Base-by-base conservation (phyloP, 1,284 basidiomycete species). In the Ganoderma lucidum region DNA sequence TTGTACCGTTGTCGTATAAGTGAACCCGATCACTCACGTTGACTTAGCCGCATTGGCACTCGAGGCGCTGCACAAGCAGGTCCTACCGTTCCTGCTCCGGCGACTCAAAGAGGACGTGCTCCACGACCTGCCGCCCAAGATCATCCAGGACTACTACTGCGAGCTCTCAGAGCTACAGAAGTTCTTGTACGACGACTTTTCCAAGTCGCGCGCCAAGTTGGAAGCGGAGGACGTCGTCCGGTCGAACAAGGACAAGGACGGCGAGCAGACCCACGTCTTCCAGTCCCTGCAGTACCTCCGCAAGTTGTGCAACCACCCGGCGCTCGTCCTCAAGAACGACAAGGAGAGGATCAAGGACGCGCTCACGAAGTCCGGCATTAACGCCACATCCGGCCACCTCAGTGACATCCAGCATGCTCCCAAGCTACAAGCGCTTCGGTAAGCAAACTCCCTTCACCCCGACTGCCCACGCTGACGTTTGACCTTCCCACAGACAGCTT, bases 71-170 rank as follows among this genome's bases (percentile, higher is more conserved):
- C 98, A 99, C 81, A 99, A 99, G 83, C 98, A 99, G 85, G 97
- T 99, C 37, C 83, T 99, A n/a, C 98, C 98, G 0, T 99, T 99
- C 90, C 83, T 99, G 39, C 87, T 99, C 37, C 94, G 98, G 63
- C 92, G 98, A 28, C 84, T 99, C 76, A 99, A 99, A 80, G 98
- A 99, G 81, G 97, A 99, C 78, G 98, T 99, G 30, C 85, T 99
- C 70, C 85, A 96, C 75, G 98, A 99, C 79, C 86, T 99, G 2
- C 98, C 98, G 0, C 98, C 98, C 2, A 99, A 99, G 84, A 99
- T 99, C 80, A 99, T 99, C 72, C 98, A 99, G 81, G 98, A 99
- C 79, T 99, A 99, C 81, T 98, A 99, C 78, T 99, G 97, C 85
- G 97, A 99, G 78, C 87, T 99, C 2, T 98, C 97, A 0, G 93